phyloP scores from a whole-genome alignment of 176 grass and related monocot species.

The Lolium rigidum region DNA sequence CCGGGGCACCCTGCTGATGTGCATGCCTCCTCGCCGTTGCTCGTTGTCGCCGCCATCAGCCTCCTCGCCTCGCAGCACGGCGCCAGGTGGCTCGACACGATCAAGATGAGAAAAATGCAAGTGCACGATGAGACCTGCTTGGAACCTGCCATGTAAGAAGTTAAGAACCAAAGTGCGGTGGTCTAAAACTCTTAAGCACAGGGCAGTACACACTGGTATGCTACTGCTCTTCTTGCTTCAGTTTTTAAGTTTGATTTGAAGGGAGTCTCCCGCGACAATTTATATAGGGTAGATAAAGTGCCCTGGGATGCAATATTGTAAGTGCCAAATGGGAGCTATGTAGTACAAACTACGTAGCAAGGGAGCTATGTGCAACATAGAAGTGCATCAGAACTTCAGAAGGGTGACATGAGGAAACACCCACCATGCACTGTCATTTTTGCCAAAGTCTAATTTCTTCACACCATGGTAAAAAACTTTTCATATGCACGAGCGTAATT shows the following conservation, averaged over 20 bases:
- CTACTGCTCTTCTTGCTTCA: not conserved
- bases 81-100: constrained; percentile 6
- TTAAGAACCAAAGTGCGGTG: not conserved
- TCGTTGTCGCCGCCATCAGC: constrained; percentile 19
- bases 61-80: constrained; percentile 33
- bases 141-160: constrained; percentile 40
- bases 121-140: constrained; percentile 13
- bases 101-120: constrained; percentile 42
- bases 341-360: not conserved
- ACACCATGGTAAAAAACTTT: constrained; percentile 25
- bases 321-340: not conserved
- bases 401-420: not conserved
- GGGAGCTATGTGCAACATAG: not conserved
- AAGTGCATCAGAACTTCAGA: not conserved
- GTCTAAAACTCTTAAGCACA: not conserved
- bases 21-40: not conserved
- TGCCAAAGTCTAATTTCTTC: not conserved
- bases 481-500: not conserved
- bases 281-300: constrained; percentile 47
- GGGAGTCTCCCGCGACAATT: not conserved
- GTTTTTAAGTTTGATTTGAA: constrained; percentile 13
- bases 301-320: not conserved
- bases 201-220: not conserved
- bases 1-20: not conserved
- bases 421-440: constrained; percentile 38